phyloP scores from a whole-genome alignment of 2,329 filamentous ascomycete genomes.

The Colletotrichum tofieldiae region DNA sequence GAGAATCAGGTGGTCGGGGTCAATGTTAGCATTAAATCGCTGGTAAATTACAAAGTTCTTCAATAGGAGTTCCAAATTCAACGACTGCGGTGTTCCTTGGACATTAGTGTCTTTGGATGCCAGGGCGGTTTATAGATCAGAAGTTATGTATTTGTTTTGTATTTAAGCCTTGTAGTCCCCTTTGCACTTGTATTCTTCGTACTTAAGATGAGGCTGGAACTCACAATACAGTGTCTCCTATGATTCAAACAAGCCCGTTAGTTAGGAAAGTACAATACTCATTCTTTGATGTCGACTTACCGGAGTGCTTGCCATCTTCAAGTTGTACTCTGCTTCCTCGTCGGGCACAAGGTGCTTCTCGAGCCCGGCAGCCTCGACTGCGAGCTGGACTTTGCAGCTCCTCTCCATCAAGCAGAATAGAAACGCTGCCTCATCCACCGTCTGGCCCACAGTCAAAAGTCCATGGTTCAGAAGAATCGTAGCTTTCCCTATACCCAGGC shows the following conservation, averaged over 20 bases:
- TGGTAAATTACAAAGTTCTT: neutral
- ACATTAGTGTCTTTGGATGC: neutral
- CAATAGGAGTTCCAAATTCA: neutral
- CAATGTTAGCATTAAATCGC: neutral
- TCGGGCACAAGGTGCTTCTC: slow-evolving; percentile 1
- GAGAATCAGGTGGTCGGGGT: neutral
- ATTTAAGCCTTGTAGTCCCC: neutral
- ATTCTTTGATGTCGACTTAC: neutral
- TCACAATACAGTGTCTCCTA: slow-evolving; percentile 1
- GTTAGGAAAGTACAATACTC: neutral
- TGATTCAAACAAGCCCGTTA: neutral
- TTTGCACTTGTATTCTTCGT: slow-evolving; percentile 2
- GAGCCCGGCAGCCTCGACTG: slow-evolving; percentile 67
- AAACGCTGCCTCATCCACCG: slow-evolving; percentile 82
- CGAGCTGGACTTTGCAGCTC: slow-evolving; percentile 73
- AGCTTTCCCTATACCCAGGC: slow-evolving; percentile 71
- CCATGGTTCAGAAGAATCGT: slow-evolving; percentile 80
- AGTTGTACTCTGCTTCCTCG: slow-evolving; percentile 12
- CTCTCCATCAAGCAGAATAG: slow-evolving; percentile 78
- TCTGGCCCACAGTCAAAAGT: slow-evolving; percentile 76
- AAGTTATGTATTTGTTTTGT: neutral
- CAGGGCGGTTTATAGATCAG: neutral
- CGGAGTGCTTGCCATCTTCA: slow-evolving; percentile 3
- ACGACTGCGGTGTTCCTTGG: neutral
- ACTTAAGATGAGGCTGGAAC: neutral